Conservation (phyloP, 352 stramenopile genomes). For the Phytophthora crassamura region DNA sequence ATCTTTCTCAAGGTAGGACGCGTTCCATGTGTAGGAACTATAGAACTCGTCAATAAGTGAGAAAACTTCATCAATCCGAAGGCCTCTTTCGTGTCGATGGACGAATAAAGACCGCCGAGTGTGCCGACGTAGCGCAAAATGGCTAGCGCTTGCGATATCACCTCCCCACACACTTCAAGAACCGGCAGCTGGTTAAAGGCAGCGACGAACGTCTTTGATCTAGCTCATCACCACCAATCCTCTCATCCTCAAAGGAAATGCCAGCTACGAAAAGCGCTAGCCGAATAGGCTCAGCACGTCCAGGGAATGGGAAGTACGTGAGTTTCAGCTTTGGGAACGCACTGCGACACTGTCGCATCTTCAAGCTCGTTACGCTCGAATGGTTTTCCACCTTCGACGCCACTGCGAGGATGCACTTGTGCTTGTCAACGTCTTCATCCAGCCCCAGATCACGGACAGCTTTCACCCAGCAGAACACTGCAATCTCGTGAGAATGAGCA, state of each 20-base stretch:
- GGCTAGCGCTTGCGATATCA: slow-evolving; percentile 54
- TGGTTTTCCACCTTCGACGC: slow-evolving; percentile 36
- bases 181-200: slow-evolving; percentile 53
- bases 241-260: slow-evolving; percentile 64
- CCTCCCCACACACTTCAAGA: slow-evolving; percentile 46
- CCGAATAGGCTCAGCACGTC: slow-evolving; percentile 59
- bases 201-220: slow-evolving; percentile 36
- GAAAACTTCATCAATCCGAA: slow-evolving; percentile 54
- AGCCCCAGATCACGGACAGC: slow-evolving; percentile 16
- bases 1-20: slow-evolving; percentile 40
- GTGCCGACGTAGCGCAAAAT: slow-evolving; percentile 73
- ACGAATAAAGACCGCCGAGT: slow-evolving; percentile 50
- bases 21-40: slow-evolving; percentile 39
- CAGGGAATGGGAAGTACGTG: slow-evolving; percentile 61
- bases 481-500: slow-evolving; percentile 41
- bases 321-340: slow-evolving; percentile 49
- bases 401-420: slow-evolving; percentile 14
- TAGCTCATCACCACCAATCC: slow-evolving; percentile 43
- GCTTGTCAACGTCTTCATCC: slow-evolving; percentile 14
- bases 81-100: slow-evolving; percentile 31
- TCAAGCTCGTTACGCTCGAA: slow-evolving; percentile 29
- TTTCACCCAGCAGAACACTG: slow-evolving; percentile 37
- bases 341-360: neutral
- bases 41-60: slow-evolving; percentile 49
- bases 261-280: slow-evolving; percentile 52